Conservation (phyloP, 208 protist species). For the Leishmania turanica region DNA sequence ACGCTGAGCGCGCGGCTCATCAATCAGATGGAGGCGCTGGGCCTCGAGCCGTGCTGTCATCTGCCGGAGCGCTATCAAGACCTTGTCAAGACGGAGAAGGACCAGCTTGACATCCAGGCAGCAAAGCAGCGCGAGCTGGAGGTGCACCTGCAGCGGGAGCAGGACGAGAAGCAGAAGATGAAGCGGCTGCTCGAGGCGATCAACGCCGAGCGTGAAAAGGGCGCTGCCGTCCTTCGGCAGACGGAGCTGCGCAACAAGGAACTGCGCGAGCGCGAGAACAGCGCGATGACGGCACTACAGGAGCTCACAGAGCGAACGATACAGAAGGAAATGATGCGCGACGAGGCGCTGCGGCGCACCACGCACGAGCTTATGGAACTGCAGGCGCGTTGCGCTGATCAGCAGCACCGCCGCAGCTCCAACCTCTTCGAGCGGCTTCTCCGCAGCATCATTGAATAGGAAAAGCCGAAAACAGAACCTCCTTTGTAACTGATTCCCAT, state of each 20-base stretch:
- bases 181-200: conserved; percentile 61
- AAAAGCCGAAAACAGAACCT: background rate
- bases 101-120: conserved; percentile 50
- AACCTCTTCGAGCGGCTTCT: conserved; percentile 50
- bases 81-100: conserved; percentile 58
- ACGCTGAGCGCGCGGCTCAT: conserved; percentile 68
- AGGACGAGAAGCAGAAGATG: conserved; percentile 69
- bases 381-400: conserved; percentile 51
- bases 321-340: conserved; percentile 59
- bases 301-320: conserved; percentile 50
- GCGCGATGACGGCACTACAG: conserved; percentile 38
- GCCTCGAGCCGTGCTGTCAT: conserved; percentile 67
- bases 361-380: conserved; percentile 70
- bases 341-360: conserved; percentile 62
- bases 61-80: conserved; percentile 71
- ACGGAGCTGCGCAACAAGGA: conserved; percentile 53
- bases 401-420: conserved; percentile 34
- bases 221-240: conserved; percentile 48
- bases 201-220: conserved; percentile 62
- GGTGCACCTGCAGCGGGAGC: conserved; percentile 48
- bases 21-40: conserved; percentile 70
- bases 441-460: conserved; percentile 22
- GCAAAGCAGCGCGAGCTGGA: conserved; percentile 68
- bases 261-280: conserved; percentile 55
- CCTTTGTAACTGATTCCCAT: no score